Base-by-base conservation (phyloP, 495 filamentous ascomycete genomes). In the Penicillium samsonianum region DNA sequence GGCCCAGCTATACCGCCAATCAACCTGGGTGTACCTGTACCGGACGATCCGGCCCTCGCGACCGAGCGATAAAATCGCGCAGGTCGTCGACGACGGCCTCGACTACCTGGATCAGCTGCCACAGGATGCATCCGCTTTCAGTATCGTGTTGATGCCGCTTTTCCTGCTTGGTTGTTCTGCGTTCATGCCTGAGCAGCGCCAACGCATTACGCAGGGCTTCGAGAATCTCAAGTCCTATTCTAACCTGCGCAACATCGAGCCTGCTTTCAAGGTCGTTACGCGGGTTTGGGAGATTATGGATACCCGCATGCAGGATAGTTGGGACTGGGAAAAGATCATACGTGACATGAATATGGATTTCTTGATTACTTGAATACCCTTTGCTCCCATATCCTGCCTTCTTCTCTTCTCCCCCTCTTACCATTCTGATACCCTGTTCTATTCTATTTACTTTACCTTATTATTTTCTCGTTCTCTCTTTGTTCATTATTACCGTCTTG, bases 251-350 rank as follows among this genome's bases (percentile, higher is more conserved):
- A 96, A 96, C 65, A 89, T 92, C 53, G 85, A 90, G 59, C 84
- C 84, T 35, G 90, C 89, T 11, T 75, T 84, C 47, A 79, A 85
- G 55, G 85, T 96, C 7, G 86, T 96, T n/a, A 79, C 89, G 64
- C 82, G 82, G 50, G 79, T 96, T 7, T 96, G 92, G 92, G 78
- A 83, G 45, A 75, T 90, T 33, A 96, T 96, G 91, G 88, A 89
- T 58, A 76, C 65, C 5, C 86, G 84, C 14, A 82, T 86, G 26
- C 90, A 91, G 73, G 76, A 82, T 33, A 86, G 82, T 48, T 96
- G 92, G 92, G 92, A 96, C 70, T 96, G 91, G 92, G 90, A 95
- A 66, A 83, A 81, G 43, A 87, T 96, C 51, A 90, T 92, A 41
- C 77, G 80, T 35, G 72, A 81, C 22, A 86, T 91, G 80, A 88